A percentile compares a stretch with the other conserved stretches of the same genome.
Evolutionary conservation across 2,329 filamentous ascomycete genomes (phyloP).

Genomic region (Chaetoscypha palmicola): DNA sequence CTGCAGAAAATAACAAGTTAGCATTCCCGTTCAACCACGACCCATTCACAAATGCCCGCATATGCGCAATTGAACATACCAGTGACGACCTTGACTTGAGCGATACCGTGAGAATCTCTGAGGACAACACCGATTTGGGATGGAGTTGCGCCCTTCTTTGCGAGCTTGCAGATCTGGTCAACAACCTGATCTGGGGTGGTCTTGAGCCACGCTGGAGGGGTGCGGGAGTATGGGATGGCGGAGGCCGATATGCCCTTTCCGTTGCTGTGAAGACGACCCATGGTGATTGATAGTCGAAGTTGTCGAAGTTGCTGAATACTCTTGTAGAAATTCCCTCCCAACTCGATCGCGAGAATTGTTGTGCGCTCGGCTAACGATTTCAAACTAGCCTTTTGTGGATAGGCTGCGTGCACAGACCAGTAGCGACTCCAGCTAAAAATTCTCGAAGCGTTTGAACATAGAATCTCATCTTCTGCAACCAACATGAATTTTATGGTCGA

Average conservation of each 20-base stretch:
- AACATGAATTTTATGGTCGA: too few species aligned
- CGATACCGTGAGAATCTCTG: constrained; percentile 95
- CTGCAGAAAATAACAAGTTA: constrained; percentile 50
- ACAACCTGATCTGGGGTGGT: constrained; percentile 97
- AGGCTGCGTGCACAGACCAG: background rate
- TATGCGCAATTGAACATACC: constrained; percentile 51
- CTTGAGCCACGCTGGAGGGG: constrained; percentile 92
- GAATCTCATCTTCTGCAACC: too few species aligned
- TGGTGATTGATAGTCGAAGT: constrained; percentile 39
- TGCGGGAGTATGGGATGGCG: constrained; percentile 94
- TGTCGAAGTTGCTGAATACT: constrained; percentile 19
- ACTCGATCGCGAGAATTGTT: background rate
- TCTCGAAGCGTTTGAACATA: too few species aligned
- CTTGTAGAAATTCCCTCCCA: constrained; percentile 5
- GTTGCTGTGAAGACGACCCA: constrained; percentile 98
- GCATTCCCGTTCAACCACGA: constrained; percentile 6
- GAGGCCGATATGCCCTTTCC: constrained; percentile 98
- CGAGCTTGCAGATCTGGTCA: constrained; percentile 98
- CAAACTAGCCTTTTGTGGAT: background rate
- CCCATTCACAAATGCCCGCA: background rate
- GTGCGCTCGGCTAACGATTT: background rate
- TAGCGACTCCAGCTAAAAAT: background rate
- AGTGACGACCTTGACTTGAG: constrained; percentile 95
- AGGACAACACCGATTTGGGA: constrained; percentile 99
- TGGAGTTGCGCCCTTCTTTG: constrained; percentile 96